Percentiles rank a stretch among this genome's conserved stretches.
These are phyloP conservation scores for Cercospora zeina DNA, from an alignment of 2,329 filamentous ascomycete species.

Conservation along the genomic window DNA sequence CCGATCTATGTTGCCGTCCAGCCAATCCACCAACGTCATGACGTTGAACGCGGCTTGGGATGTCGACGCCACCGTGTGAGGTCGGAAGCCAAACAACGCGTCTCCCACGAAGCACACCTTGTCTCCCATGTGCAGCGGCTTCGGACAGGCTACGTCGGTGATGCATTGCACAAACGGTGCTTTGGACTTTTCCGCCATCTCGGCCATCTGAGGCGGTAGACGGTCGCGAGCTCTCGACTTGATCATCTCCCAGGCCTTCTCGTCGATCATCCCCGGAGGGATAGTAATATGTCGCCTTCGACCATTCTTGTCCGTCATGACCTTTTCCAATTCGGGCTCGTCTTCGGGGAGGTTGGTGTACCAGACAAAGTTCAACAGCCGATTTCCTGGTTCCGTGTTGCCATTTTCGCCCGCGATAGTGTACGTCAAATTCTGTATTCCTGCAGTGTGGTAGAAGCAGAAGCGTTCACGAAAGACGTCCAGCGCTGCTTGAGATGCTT, in stretches of 20 bases:
- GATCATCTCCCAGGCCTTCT: constrained; percentile 46
- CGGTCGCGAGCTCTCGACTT: constrained; percentile 38
- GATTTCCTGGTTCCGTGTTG: constrained; percentile 43
- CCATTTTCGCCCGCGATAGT: constrained; percentile 48
- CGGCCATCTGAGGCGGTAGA: constrained; percentile 45
- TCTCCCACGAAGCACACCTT: constrained; percentile 51
- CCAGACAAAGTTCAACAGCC: constrained; percentile 52
- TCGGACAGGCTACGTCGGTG: constrained; percentile 45
- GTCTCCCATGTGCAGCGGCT: constrained; percentile 46
- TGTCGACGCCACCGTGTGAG: constrained; percentile 49
- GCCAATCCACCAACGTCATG: constrained; percentile 45
- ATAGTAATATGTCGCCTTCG: constrained; percentile 46
- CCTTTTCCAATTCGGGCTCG: constrained; percentile 42
- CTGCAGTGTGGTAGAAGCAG: constrained; percentile 45
- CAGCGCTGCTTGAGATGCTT: constrained; percentile 39
- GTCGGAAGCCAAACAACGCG: constrained; percentile 49
- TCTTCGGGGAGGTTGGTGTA: constrained; percentile 47
- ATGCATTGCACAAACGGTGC: constrained; percentile 51
- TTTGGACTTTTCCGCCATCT: constrained; percentile 44
- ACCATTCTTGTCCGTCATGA: constrained; percentile 50
- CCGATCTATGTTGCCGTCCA: constrained; percentile 43
- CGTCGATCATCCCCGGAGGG: constrained; percentile 45
- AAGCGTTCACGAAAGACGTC: constrained; percentile 44
- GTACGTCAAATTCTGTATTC: constrained; percentile 46
- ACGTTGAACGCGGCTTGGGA: constrained; percentile 51